Base-by-base conservation (phyloP, 352 stramenopile species). In the Phytophthora pini region DNA sequence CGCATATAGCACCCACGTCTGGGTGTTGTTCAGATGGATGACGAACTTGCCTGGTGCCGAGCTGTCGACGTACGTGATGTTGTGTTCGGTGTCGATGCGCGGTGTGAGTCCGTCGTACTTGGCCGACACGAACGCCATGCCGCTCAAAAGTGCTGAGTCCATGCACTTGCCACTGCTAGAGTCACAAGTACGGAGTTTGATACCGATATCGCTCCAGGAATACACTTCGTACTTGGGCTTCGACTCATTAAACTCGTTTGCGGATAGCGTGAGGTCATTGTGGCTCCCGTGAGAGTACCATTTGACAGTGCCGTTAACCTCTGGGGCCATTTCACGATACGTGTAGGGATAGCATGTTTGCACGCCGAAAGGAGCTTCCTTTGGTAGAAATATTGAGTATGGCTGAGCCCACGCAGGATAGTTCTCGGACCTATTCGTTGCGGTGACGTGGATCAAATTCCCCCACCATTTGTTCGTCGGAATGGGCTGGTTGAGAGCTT, bases 391-490 rank as follows among this genome's bases (percentile, higher is more conserved):
- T 24, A 94, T 40, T 1, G 83, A 76, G 60, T 91, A 94, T 27
- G 86, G 83, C 49, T 92, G 86, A 8, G 79, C 65, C 72, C 81
- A 94, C 6, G 74, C 82, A 11, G 80, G 69, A 50, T 77, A 77
- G 24, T 83, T 77, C 9, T 57, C 50, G 27, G 76, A 62, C 2
- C 74, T 56, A 34, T 78, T 80, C 3, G 69, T 67, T 27, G 48
- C 70, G 1, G 68, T 84, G 20, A 75, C 76, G 68, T 87, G 74
- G 50, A 94, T 89, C 34, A 92, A 49, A 55, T 92, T 94, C 76
- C 80, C 17, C 86, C 83, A 94, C 86, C 86, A 94, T 39, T 90
- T 76, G 75, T 94, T 94, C 8, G 83, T 94, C 53, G 86, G 86
- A 61, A 94, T 87, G 0, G 86, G 60, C 40, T 82, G 39, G 10